Base-by-base conservation (phyloP, 176 grass and related monocot species). In the Carex pumila region DNA sequence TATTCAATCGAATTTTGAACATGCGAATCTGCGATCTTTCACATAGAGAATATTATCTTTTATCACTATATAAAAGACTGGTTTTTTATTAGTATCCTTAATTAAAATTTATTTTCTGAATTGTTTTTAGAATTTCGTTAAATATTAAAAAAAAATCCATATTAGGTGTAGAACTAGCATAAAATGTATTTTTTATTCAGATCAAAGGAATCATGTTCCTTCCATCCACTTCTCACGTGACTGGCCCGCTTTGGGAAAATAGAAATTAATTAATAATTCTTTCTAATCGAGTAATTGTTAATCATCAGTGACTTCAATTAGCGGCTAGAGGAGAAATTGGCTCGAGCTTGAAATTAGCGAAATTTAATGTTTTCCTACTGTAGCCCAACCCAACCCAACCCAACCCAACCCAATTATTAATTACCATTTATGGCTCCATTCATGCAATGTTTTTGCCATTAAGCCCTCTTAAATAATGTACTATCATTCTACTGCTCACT, bases 291-390 rank as follows among this genome's bases (percentile, higher is more conserved):
- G 12, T 19, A 79, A 50, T 88, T 83, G 71, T 86, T 89, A 89
- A 82, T 71, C 50, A 83, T 73, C 80, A 18, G 62, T 70, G 59
- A 45, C 71, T 71, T 88, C 88, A 85, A 83, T 83, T 81, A 84
- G 82, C 65, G 66, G 75, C 86, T 55, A 56, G 87, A 93, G 89
- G 78, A 80, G 82, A 69, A 87, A 75, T 61, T 22, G 18, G 89
- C 89, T 87, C 30, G 85, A 89, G 87, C 79, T 88, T 85, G 91
- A 86, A 75, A 88, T 71, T 34, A 41, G 73, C 56, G 15, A 86
- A 80, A 69, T 30, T 79, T 65, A 72, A 85, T 88, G 64, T 61
- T 88, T 82, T 71, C 49, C 29, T 84, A 25, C 19, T 65, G 25
- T 41, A 82, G 55, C 31, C 65, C 25, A 25, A 25, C 8, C 47